Percentiles rank a stretch among this genome's conserved stretches.
These are phyloP conservation scores for Penicillium samsonianum DNA, from an alignment of 495 filamentous ascomycete genomes.

Conservation along the genomic window DNA sequence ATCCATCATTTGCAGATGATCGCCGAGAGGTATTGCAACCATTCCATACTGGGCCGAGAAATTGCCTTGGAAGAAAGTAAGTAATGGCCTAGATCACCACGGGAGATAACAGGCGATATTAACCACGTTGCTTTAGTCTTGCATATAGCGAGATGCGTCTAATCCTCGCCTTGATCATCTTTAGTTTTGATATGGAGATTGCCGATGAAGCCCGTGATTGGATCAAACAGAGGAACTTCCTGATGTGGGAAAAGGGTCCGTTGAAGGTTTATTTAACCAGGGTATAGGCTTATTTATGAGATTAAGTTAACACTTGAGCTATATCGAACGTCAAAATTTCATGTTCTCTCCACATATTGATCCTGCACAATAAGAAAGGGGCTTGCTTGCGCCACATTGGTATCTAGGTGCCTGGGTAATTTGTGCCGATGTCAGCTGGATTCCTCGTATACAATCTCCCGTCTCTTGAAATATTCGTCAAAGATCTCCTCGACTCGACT, in stretches of 20 bases:
- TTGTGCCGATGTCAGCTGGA: not conserved
- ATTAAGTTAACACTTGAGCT: too few relatives aligned
- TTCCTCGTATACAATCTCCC: too few relatives aligned
- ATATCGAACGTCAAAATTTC: too few relatives aligned
- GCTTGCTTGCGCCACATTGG: not conserved
- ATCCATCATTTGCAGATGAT: conserved; percentile 42
- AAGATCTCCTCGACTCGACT: too few relatives aligned
- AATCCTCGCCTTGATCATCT: conserved; percentile 40
- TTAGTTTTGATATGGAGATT: conserved; percentile 43
- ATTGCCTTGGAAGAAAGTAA: conserved; percentile 62
- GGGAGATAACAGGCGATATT: not conserved
- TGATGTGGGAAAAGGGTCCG: conserved; percentile 37
- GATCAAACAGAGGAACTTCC: conserved; percentile 34
- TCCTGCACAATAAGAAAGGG: not conserved
- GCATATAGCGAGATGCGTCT: conserved; percentile 46
- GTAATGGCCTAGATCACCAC: conserved; percentile 16
- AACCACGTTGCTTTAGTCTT: conserved; percentile 26
- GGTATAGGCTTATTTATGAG: not conserved
- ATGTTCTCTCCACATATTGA: too few relatives aligned
- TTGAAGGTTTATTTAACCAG: conserved; percentile 31
- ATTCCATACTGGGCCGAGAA: conserved; percentile 58
- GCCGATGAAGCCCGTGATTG: conserved; percentile 36
- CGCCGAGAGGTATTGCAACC: conserved; percentile 50
- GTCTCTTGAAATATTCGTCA: too few relatives aligned
- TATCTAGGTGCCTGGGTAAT: not conserved